Conservation (phyloP, 441 rosid species). For the Corymbia calophylla region DNA sequence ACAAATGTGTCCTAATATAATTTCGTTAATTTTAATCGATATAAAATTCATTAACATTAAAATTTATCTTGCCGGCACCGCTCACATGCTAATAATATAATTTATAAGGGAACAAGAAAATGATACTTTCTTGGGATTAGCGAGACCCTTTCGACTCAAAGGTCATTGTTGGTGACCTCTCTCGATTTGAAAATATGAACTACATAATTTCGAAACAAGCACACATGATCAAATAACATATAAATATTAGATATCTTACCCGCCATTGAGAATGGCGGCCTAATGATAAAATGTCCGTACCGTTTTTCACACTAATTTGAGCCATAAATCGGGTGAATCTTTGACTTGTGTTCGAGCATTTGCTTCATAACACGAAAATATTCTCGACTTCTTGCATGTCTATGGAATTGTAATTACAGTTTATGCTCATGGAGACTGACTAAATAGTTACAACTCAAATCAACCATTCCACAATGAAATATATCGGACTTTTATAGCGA, state of each 20-base stretch:
- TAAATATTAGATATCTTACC: background rate
- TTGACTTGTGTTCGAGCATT: no score
- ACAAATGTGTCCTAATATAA: no score
- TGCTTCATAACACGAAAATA: no score
- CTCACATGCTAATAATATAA: background rate
- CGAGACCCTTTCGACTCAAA: background rate
- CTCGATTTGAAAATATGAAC: background rate
- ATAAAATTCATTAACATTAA: background rate
- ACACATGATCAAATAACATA: rapidly evolving
- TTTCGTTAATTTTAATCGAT: background rate
- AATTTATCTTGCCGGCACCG: background rate
- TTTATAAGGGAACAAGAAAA: background rate
- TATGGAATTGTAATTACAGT: no score
- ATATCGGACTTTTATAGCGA: no score
- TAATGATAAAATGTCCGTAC: background rate
- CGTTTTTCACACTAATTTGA: background rate
- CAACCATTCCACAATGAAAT: no score
- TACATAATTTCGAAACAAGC: background rate
- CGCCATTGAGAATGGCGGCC: rapidly evolving
- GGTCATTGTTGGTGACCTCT: background rate
- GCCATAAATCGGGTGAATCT: no score
- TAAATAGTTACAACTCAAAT: no score
- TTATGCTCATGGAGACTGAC: background rate
- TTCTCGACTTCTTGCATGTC: no score
- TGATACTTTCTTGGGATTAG: background rate